Conservation (phyloP, 495 filamentous ascomycete genomes). For the Hypoxylon perforatum region DNA sequence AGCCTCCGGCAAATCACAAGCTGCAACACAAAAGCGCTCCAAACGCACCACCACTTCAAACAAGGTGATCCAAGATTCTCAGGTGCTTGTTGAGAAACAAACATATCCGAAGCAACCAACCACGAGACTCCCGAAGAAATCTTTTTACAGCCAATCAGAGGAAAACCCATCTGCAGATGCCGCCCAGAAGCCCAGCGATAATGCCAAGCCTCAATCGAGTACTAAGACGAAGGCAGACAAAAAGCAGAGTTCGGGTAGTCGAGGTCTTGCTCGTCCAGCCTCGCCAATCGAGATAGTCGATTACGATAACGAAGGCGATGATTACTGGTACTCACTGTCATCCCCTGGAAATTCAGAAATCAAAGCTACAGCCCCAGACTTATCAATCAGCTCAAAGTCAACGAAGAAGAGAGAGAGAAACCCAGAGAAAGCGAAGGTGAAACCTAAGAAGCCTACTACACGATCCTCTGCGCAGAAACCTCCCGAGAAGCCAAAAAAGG, state of each 20-base stretch:
- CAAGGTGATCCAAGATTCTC: constrained; percentile 17
- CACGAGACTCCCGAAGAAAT: constrained; percentile 26
- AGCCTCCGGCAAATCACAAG: constrained; percentile 1
- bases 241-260: constrained; percentile 5
- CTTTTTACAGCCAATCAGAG: constrained; percentile 19
- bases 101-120: neutral
- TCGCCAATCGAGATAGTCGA: neutral
- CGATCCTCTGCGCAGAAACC: constrained; percentile 11
- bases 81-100: neutral
- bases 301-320: constrained; percentile 3
- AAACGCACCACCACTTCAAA: constrained; percentile 6
- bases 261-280: neutral
- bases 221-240: neutral
- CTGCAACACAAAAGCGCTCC: constrained; percentile 2
- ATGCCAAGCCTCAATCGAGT: neutral
- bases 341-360: constrained; percentile 3
- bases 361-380: neutral
- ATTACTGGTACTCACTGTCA: neutral
- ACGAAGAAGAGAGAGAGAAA: constrained; percentile 36
- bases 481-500: neutral
- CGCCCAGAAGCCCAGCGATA: neutral
- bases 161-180: neutral
- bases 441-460: neutral
- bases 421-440: constrained; percentile 2
- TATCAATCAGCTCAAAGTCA: constrained; percentile 17